Conservation (phyloP, 345 rosid species). For the Hevea brasiliensis region DNA sequence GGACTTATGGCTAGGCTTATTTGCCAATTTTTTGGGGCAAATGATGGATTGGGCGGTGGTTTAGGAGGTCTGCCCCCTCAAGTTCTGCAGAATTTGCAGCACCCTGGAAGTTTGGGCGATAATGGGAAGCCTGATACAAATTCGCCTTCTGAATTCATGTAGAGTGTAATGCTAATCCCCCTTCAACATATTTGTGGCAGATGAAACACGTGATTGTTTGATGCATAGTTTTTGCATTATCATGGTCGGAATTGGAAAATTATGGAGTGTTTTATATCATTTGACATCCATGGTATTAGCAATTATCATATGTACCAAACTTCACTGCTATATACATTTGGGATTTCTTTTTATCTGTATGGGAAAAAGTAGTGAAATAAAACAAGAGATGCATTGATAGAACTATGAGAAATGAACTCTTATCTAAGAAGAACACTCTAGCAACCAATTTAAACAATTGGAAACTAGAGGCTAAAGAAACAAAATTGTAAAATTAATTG, state of each 20-base stretch:
- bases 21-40: conserved; percentile 61
- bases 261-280: background rate
- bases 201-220: no score
- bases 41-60: conserved; percentile 55
- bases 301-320: no score
- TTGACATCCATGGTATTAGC: no score
- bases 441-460: no score
- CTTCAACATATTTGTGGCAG: background rate
- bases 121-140: conserved; percentile 57
- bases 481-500: conserved; percentile 19
- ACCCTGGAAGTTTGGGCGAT: conserved; percentile 56
- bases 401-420: no score
- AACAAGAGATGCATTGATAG: no score
- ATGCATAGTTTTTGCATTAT: background rate
- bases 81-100: conserved; percentile 70
- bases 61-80: conserved; percentile 57
- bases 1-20: conserved; percentile 63
- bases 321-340: no score
- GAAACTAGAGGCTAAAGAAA: no score
- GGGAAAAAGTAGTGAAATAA: no score
- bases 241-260: background rate
- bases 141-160: conserved; percentile 67
- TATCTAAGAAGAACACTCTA: no score
- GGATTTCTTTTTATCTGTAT: no score
- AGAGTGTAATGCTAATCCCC: background rate